A percentile compares a stretch with the other conserved stretches of the same genome.
Evolutionary conservation across 1,284 basidiomycete genomes (phyloP).

Genomic region (Takashimella tepidaria): DNA sequence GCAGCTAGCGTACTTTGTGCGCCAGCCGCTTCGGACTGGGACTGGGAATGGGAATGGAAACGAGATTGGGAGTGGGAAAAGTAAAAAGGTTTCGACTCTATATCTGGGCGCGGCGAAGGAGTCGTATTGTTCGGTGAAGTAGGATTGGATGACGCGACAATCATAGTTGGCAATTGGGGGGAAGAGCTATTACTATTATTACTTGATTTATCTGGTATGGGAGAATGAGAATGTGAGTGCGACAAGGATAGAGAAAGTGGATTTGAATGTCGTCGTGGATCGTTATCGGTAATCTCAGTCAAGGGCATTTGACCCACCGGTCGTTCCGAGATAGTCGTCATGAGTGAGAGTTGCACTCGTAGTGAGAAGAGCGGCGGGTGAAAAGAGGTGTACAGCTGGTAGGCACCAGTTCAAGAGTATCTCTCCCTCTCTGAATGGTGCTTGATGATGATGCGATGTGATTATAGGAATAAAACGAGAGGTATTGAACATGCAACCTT

Average conservation of each 20-base stretch:
- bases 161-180: background rate
- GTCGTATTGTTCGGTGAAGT: too few relatives aligned
- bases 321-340: background rate
- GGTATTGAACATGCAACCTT: too few relatives aligned
- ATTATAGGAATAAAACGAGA: too few relatives aligned
- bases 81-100: background rate
- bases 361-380: too few relatives aligned
- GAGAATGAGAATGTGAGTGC: background rate
- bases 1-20: slow-evolving; percentile 9
- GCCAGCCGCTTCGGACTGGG: background rate
- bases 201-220: background rate
- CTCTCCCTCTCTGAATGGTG: too few relatives aligned
- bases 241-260: background rate
- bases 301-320: background rate
- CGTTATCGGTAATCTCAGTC: background rate
- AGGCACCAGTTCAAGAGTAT: too few relatives aligned
- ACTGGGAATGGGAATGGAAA: too few relatives aligned
- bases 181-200: background rate
- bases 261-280: background rate
- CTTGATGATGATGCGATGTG: too few relatives aligned
- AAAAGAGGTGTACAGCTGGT: too few relatives aligned
- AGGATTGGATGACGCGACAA: too few relatives aligned
- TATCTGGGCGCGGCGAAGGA: background rate
- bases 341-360: too few relatives aligned
- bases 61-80: too few relatives aligned